Evolutionary conservation across 2,329 filamentous ascomycete genomes (phyloP), one percentile per base, ranked within the genome.

Genomic region (Fusarium sp.): DNA sequence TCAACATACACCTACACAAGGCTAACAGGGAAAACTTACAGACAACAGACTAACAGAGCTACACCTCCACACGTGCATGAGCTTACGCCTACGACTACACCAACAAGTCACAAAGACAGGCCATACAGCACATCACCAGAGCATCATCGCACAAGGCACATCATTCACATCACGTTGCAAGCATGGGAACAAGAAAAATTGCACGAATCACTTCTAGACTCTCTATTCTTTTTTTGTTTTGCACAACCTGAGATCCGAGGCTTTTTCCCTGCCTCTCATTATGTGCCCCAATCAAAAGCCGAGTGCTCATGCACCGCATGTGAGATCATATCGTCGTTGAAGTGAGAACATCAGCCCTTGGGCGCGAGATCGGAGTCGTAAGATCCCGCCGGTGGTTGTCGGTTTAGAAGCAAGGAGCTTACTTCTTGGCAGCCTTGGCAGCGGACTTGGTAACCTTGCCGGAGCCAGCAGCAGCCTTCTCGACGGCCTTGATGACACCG

Each of bases 401-500:
- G 39, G 60, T 68, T 76, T 64, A 77, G 71, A 76, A 77, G 76
- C 76, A 78, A 78, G 71, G 73, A 77, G 81, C 78, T 92, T 93
- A 93, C 88, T 93, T 93, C 92, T 93, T 93, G 85, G 84, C 83
- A 83, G 91, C 90, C 91, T 93, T 93, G 85, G 91, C 91, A 84
- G 92, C 92, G 81, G 89, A 91, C 89, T 91, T 91, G 88, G 89
- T 91, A 82, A 91, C 89, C 91, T 94, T 94, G 82, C 88, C 92
- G 77, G 86, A 60, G 80, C 84, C 84, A 75, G 80, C 85, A 69
- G 82, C 82, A 75, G 87, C 79, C 91, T 94, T 94, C 81, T 91
- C 91, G 75, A 95, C 93, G 76, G 89, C 88, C 92, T 98, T 98
- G 91, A 97, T 96, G 88, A 97, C 94, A 93, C 95, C 94, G 88